phyloP scores from a whole-genome alignment of 2,329 filamentous ascomycete species.

The Rasamsonia emersonii region DNA sequence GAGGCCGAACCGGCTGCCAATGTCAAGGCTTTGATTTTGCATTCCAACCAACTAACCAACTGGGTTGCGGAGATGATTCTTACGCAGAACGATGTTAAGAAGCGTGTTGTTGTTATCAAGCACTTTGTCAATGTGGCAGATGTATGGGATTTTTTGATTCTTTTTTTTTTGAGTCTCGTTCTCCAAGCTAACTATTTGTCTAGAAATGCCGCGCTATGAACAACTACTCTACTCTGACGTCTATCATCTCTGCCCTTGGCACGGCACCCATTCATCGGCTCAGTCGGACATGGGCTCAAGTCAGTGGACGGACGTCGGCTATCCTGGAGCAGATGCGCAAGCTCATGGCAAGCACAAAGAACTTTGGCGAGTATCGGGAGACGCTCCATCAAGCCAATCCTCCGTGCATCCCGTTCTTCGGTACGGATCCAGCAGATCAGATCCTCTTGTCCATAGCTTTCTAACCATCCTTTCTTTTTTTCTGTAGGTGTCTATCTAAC shows the following conservation, averaged over 20 bases:
- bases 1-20: slow-evolving; percentile 77
- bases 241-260: slow-evolving; percentile 90
- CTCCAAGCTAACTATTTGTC: slow-evolving; percentile 10
- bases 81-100: slow-evolving; percentile 87
- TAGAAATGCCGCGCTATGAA: slow-evolving; percentile 90
- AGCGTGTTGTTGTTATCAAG: slow-evolving; percentile 94
- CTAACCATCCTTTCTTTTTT: neutral
- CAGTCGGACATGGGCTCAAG: slow-evolving; percentile 87
- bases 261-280: slow-evolving; percentile 92
- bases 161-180: slow-evolving; percentile 4
- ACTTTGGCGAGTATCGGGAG: slow-evolving; percentile 95
- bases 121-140: slow-evolving; percentile 96
- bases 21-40: slow-evolving; percentile 90
- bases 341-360: slow-evolving; percentile 95
- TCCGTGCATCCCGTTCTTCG: slow-evolving; percentile 96
- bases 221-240: slow-evolving; percentile 95
- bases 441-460: neutral
- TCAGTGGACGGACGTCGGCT: slow-evolving; percentile 72
- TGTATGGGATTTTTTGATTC: slow-evolving; percentile 42
- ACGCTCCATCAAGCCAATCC: slow-evolving; percentile 86
- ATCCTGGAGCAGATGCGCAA: slow-evolving; percentile 85
- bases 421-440: slow-evolving; percentile 41
- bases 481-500: slow-evolving; percentile 81
- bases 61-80: slow-evolving; percentile 99
- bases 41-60: slow-evolving; percentile 98